phyloP scores from a whole-genome alignment of 2,329 filamentous ascomycete species.

The Pestalotiopsis sp. region DNA sequence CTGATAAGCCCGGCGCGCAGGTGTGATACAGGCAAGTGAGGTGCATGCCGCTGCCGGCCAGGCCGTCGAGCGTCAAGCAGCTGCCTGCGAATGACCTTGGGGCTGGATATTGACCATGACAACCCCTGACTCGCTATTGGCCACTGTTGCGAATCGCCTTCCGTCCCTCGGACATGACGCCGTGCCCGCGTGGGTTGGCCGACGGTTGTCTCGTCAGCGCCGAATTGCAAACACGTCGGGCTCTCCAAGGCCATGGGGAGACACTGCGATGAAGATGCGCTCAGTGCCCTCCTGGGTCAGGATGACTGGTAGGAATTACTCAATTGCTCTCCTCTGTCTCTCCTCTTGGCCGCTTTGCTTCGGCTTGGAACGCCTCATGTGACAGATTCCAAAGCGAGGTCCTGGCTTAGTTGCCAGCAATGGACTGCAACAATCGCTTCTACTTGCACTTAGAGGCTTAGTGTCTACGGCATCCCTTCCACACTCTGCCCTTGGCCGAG shows the following conservation, averaged over 20 bases:
- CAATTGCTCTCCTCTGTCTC: background rate
- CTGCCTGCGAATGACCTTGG: background rate
- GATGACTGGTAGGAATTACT: background rate
- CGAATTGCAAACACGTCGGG: background rate
- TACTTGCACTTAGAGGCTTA: conserved; percentile 63
- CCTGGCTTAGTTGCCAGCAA: conserved; percentile 10
- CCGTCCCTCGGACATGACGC: conserved; percentile 7
- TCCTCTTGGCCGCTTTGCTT: conserved; percentile 21
- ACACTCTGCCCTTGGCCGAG: conserved; percentile 3
- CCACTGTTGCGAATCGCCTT: background rate
- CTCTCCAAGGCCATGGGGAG: background rate
- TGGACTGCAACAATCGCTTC: conserved; percentile 39
- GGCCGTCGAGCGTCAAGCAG: background rate
- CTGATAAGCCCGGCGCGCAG: background rate
- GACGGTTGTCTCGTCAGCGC: background rate
- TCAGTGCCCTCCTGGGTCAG: background rate
- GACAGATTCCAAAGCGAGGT: conserved; percentile 16
- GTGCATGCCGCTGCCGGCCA: background rate
- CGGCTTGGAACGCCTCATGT: conserved; percentile 22
- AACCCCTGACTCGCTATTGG: conserved; percentile 3
- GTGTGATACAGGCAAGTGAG: background rate
- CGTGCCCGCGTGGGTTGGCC: background rate
- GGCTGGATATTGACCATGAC: background rate
- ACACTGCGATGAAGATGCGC: background rate
- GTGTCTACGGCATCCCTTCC: conserved; percentile 26